Base-by-base conservation (phyloP, 768 basidiomycete species). In the Termitomyces sp. region DNA sequence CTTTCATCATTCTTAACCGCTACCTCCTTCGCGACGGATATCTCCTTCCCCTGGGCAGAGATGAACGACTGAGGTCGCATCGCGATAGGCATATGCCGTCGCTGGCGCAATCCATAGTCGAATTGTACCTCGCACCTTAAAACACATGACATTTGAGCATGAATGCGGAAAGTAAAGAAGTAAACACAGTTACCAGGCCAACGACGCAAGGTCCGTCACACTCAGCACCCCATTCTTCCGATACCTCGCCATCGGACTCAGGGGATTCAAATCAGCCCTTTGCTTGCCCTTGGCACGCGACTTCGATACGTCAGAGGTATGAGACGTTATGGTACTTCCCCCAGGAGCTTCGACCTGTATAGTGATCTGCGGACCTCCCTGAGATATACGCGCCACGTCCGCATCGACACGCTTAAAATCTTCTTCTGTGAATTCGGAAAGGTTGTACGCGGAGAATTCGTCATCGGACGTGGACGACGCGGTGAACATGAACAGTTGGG, bases 101-200 rank as follows among this genome's bases (percentile, higher is more conserved):
- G 73, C 58, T 87, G 85, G 31, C 82, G 80, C 41, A 91, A 73
- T 3, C 87, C 82, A 64, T 92, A 92, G 62, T 92, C 88, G 66
- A 82, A 84, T 66, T 90, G 88, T 6, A 90, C 79, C 65, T 90
- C 90, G 64, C 90, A 92, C 90, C 90, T 90, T 51, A n/a, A 43
- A 5, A 55, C 29, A 27, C 22, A 41, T n/a, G n/a, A n/a, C n/a
- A 56, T 29, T 27, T 29, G 22, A 46, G 5, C 13, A 7, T 29
- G n/a, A 22, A 20, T 16, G 55, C 10, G 22, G 37, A 43, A 41
- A 49, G 3, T 39, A 12, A 29, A 26, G 6, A 50, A 26, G 55
- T 24, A 32, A 34, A 41, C 32, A 4, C n/a, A 68, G 76, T 56
- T 69, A 86, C 88, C 87, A 90, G 4, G 81, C 69, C 9, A 83